A percentile compares a stretch with the other conserved stretches of the same genome.
phyloP scores from a whole-genome alignment of 2,329 filamentous ascomycete species.

The Fragosphaeria purpurea region DNA sequence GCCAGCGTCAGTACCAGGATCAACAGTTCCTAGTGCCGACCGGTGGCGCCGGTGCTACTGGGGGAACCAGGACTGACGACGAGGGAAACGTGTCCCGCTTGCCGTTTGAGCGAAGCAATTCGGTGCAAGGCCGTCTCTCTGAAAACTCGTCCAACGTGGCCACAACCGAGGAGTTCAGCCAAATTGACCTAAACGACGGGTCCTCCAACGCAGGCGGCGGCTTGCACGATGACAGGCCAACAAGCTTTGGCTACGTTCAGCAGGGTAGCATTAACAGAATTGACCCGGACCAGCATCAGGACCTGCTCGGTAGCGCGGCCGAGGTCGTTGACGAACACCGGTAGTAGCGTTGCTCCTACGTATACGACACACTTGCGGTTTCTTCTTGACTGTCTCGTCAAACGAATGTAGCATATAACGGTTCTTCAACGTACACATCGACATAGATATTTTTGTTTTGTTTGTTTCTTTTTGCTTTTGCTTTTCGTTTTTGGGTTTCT shows the following conservation, averaged over 20 bases:
- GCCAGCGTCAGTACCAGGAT: background rate
- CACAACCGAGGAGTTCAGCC: slow-evolving; percentile 32
- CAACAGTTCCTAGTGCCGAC: background rate
- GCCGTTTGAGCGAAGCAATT: slow-evolving; percentile 48
- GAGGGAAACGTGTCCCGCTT: slow-evolving; percentile 26
- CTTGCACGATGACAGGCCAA: slow-evolving; percentile 34
- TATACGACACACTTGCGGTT: no score
- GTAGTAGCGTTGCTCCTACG: background rate
- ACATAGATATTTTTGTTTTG: background rate
- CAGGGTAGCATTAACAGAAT: slow-evolving; percentile 48
- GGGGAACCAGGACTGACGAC: background rate
- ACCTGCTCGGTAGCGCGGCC: slow-evolving; percentile 43
- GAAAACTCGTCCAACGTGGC: slow-evolving; percentile 37
- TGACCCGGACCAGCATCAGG: slow-evolving; percentile 35
- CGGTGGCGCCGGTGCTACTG: slow-evolving; percentile 4
- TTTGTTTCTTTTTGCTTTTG: background rate
- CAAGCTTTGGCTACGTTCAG: slow-evolving; percentile 46
- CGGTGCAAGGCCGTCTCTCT: slow-evolving; percentile 37
- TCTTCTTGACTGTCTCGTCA: no score
- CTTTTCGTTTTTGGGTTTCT: background rate
- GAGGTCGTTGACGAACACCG: slow-evolving; percentile 38
- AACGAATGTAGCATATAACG: no score
- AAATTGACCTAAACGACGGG: slow-evolving; percentile 26
- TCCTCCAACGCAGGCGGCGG: slow-evolving; percentile 14
- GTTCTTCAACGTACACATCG: background rate